Evolutionary conservation across 208 protist genomes (phyloP), one percentile per base, ranked within the genome.

Genomic region (Borovskyia barvae): DNA sequence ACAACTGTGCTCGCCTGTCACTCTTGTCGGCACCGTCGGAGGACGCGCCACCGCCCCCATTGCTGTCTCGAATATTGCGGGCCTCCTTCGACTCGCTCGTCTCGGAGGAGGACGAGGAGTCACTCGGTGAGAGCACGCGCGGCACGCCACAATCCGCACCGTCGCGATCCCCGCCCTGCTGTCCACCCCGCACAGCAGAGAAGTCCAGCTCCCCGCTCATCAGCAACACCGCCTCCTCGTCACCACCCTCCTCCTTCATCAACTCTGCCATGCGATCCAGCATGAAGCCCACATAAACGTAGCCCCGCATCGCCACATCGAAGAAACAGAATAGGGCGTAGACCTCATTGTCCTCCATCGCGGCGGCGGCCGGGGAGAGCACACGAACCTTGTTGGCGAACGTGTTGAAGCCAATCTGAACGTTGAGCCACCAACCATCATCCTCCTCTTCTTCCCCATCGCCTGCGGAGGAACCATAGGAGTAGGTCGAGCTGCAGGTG

Each of bases 271-370:
- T 68, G 25, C 64, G 51, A 30, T 83, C 59, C 24, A 85, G 70
- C 48, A 93, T 64, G 39, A 77, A 51, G 29, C 82, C 87, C 19
- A 93, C 60, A 32, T 59, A 70, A 15, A 93, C 81, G 56, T 90
- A 80, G 14, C 87, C 87, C 36, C 42, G 45, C 61, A 73, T 64
- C 14, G 76, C 65, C 7, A 54, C 35, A 42, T 93, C 87, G 30
- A 93, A 81, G 58, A 84, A 88, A 42, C 64, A 66, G 59, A 93
- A 93, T 30, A 93, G 58, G 7, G 68, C 71, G 69, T 87, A 90
- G 28, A 90, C 66, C 50, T 84, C 81, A 49, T 77, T 75, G 58
- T 90, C 82, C 58, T 90, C 80, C 58, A 93, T 62, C 11, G 67
- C 56, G 12, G 87, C 80, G 3, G 77, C 75, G 6, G 72, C 72